Evolutionary conservation across 176 grass and related monocot species (phyloP).

Genomic region (Microstegium vimineum): DNA sequence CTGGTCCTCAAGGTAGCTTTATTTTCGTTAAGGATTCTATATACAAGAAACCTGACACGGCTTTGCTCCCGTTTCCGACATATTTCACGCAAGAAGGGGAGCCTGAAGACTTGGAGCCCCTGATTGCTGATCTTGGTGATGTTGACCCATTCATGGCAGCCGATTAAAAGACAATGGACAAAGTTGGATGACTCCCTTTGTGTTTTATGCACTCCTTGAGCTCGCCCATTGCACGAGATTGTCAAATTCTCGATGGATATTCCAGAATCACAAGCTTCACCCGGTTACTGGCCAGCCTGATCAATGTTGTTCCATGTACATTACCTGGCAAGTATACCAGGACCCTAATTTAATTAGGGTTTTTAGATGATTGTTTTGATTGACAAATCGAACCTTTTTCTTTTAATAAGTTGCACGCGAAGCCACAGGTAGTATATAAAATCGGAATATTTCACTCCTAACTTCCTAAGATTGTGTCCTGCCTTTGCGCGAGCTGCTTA

Average conservation of each 20-base stretch:
- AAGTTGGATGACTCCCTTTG: neutral
- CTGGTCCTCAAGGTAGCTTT: constrained; percentile 91
- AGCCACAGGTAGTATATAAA: constrained; percentile 40
- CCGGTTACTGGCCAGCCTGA: constrained; percentile 28
- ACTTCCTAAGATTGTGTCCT: neutral
- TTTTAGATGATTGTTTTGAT: constrained; percentile 47
- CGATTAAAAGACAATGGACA: constrained; percentile 46
- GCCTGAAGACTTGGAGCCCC: constrained; percentile 40
- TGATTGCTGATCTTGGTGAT: constrained; percentile 72
- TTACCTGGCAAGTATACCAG: constrained; percentile 33
- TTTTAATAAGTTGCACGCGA: constrained; percentile 42
- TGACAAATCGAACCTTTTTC: constrained; percentile 19
- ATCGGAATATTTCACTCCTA: neutral
- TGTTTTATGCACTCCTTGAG: constrained; percentile 25
- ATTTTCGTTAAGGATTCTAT: constrained; percentile 87
- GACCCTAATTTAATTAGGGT: constrained; percentile 21
- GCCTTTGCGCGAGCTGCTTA: neutral
- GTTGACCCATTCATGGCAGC: constrained; percentile 84
- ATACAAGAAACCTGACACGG: constrained; percentile 81
- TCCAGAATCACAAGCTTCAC: constrained; percentile 9
- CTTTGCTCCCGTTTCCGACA: constrained; percentile 82
- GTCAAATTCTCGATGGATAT: constrained; percentile 33
- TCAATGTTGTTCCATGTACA: constrained; percentile 45
- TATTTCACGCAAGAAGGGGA: constrained; percentile 70
- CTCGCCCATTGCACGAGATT: constrained; percentile 8